Evolutionary conservation across 202 grass and related monocot genomes (phyloP).

Genomic region (Musa balbisiana): DNA sequence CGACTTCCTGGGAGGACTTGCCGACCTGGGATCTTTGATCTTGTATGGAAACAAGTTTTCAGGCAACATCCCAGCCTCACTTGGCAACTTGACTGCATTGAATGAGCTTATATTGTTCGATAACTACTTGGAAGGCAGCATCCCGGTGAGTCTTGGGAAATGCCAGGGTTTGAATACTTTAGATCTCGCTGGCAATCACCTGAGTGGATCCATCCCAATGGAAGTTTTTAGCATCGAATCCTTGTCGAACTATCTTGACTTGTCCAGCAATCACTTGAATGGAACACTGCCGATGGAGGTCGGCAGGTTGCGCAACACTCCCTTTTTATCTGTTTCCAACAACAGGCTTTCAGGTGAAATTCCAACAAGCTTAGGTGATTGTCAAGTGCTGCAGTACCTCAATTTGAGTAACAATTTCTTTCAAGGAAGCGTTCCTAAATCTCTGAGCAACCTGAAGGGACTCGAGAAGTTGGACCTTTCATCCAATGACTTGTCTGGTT

Average conservation of each 20-base stretch:
- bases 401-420: neutral
- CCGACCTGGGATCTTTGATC: slow-evolving; percentile 1
- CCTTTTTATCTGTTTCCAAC: neutral
- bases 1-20: slow-evolving; percentile 20
- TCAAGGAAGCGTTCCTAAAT: neutral
- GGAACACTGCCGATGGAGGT: neutral
- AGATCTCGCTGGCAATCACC: neutral
- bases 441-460: neutral
- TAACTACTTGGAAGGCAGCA: slow-evolving; percentile 23
- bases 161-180: neutral
- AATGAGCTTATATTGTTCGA: slow-evolving; percentile 20
- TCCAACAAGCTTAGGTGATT: neutral
- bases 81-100: slow-evolving; percentile 21
- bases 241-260: neutral
- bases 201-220: neutral
- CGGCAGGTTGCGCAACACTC: neutral
- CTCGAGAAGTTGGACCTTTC: neutral
- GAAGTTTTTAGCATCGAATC: neutral
- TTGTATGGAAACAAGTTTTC: slow-evolving; percentile 27
- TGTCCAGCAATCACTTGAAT: neutral
- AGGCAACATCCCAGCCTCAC: slow-evolving; percentile 22
- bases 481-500: neutral
- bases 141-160: slow-evolving; percentile 6
- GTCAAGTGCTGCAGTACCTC: neutral
- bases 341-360: neutral